Evolutionary conservation across 768 basidiomycete genomes (phyloP).

Genomic region (Serendipita sp.): DNA sequence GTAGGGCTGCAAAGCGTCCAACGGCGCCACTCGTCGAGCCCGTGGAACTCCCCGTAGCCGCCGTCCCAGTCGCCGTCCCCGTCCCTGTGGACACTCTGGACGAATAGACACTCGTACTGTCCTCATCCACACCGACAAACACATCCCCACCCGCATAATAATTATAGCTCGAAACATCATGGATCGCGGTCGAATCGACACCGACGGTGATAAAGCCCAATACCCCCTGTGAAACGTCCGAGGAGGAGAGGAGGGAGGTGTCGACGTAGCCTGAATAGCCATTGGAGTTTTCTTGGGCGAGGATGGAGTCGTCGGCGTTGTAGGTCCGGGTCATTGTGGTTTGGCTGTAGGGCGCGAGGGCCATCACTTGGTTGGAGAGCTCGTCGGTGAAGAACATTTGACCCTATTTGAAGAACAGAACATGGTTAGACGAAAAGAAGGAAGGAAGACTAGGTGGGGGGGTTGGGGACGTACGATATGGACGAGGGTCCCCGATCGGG

Average conservation of each 20-base stretch:
- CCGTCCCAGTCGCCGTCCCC: neutral
- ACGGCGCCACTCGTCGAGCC: neutral
- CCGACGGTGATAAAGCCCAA: slow-evolving; percentile 19
- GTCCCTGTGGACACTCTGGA: neutral
- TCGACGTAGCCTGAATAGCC: slow-evolving; percentile 21
- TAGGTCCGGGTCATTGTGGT: slow-evolving; percentile 18
- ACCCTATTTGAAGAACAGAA: too few species aligned
- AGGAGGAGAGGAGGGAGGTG: slow-evolving; percentile 15
- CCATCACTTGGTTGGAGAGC: slow-evolving; percentile 20
- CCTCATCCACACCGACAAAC: neutral
- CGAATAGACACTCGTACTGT: neutral
- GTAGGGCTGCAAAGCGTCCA: neutral
- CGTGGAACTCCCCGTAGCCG: neutral
- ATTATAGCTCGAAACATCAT: slow-evolving; percentile 1
- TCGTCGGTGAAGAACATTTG: slow-evolving; percentile 27
- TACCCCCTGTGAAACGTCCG: slow-evolving; percentile 21
- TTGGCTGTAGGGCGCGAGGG: slow-evolving; percentile 18
- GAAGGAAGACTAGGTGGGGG: too few species aligned
- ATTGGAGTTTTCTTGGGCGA: slow-evolving; percentile 13
- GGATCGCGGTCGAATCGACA: neutral
- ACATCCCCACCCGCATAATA: slow-evolving; percentile 1
- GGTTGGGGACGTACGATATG: slow-evolving; percentile 21
- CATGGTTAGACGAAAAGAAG: neutral
- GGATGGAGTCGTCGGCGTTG: slow-evolving; percentile 22
- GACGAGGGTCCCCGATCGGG: slow-evolving; percentile 18